These are phyloP conservation scores for Elsinoe ampelina DNA, from an alignment of 2,329 filamentous ascomycete genomes.

Conservation along the genomic window DNA sequence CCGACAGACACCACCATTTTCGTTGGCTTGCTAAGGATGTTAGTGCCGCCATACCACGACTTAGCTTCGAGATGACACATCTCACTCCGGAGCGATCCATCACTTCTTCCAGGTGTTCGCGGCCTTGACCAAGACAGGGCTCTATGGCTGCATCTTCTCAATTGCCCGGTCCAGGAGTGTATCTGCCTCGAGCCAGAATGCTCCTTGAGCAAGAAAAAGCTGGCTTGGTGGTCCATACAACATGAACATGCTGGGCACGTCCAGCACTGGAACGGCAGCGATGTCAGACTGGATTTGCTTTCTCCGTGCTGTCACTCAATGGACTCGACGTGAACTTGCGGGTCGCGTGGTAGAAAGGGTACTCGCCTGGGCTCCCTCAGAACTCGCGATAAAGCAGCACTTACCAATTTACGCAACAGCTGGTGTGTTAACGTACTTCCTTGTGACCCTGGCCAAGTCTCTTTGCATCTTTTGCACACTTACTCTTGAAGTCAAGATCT, in stretches of 20 bases:
- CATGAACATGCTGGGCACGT: slow-evolving; percentile 25
- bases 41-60: slow-evolving; percentile 1
- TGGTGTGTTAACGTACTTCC: too few relatives aligned
- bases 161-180: slow-evolving; percentile 36
- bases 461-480: too few relatives aligned
- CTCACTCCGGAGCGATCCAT: neutral
- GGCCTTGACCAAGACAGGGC: slow-evolving; percentile 32
- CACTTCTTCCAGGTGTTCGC: slow-evolving; percentile 31
- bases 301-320: too few relatives aligned
- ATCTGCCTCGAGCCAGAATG: slow-evolving; percentile 36
- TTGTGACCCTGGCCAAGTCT: too few relatives aligned
- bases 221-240: slow-evolving; percentile 37
- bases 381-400: too few relatives aligned
- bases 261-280: slow-evolving; percentile 16
- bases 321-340: too few relatives aligned
- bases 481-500: too few relatives aligned
- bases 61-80: neutral
- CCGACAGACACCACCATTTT: slow-evolving; percentile 6
- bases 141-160: slow-evolving; percentile 28
- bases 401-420: too few relatives aligned
- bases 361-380: too few relatives aligned
- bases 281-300: too few relatives aligned
- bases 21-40: neutral
- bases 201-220: slow-evolving; percentile 37
- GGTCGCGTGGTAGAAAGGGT: too few relatives aligned